phyloP scores from a whole-genome alignment of 2,329 filamentous ascomycete species.

The Xylariaceae sp. region DNA sequence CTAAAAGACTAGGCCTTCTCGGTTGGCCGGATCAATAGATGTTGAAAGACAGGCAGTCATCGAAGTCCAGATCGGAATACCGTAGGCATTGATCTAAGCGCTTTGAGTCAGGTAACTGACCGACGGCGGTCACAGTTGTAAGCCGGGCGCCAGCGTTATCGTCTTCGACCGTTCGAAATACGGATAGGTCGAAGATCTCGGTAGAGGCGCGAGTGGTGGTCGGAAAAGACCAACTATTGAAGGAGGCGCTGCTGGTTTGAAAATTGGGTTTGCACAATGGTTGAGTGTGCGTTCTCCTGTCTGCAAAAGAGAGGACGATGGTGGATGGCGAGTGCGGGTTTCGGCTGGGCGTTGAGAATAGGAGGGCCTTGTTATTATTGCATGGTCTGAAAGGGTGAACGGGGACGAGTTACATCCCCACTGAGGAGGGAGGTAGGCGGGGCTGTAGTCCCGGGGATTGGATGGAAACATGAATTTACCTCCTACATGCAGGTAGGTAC shows the following conservation, averaged over 20 bases:
- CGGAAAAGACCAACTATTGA: no score
- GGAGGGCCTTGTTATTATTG: constrained; percentile 14
- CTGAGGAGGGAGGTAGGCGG: constrained; percentile 12
- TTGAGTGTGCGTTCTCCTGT: no score
- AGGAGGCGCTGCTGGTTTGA: constrained; percentile 9
- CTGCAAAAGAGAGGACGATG: constrained; percentile 8
- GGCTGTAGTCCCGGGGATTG: constrained; percentile 9
- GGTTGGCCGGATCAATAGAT: constrained; percentile 8
- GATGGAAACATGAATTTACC: constrained; percentile 8
- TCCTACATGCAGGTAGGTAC: constrained; percentile 5
- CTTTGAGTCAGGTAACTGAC: constrained; percentile 4
- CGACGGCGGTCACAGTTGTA: no score
- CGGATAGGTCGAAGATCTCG: no score
- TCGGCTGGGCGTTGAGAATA: constrained; percentile 14
- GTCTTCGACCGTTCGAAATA: no score
- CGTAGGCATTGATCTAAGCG: constrained; percentile 6
- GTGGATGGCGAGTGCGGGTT: constrained; percentile 10
- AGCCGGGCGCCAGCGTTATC: no score
- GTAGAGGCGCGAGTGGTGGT: no score
- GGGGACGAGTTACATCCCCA: constrained; percentile 8
- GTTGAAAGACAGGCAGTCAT: constrained; percentile 21
- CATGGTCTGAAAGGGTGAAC: constrained; percentile 16
- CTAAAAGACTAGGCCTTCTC: constrained; percentile 14
- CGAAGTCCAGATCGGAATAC: constrained; percentile 20
- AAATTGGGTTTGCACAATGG: constrained; percentile 5